Base-by-base conservation (phyloP, 164 flowering plant species). In the Kingdonia uniflora region DNA sequence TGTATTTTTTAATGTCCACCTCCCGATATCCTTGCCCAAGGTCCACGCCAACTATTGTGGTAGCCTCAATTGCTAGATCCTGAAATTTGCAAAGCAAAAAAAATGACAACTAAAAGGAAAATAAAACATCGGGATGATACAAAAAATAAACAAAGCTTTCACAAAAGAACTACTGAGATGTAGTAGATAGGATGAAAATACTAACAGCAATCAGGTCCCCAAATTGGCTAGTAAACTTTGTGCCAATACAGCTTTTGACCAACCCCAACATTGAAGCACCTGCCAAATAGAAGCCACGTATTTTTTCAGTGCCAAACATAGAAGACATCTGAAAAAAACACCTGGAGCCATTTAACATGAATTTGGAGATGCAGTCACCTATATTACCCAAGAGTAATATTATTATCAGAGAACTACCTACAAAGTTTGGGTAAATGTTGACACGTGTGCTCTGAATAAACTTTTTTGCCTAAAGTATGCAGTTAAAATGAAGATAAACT, bases 31-130 rank as follows among this genome's bases (percentile, higher is more conserved):
- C 99, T 66, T 85, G 94, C 20, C 99, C 96, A 52, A 88, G 71
- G 46, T 92, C 96, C 60, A 92, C 94, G 52, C 99, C 95, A 57
- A 84, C 89, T 10, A 60, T 88, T 17, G 79, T 65, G 5, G 96
- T 86, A 25, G 99, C 95, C 75, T 86, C 96, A 66, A 92, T 67
- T 6, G 99, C 99, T 47, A 92, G 58, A 65, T 92, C 91, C 99
- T 92, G 60, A 41, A 64, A 66, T 21, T 49, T 35, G 19, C 35
- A 42, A 64, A 57, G 16, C 11, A 24, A 14, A 42, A 26, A 24
- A 47, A 12, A 45, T n/a, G 11, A 17, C 14, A 17, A 13, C 37
- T 26, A 2, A 21, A 33, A 19, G 38, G 16, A 19, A 19, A 20
- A 38, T 19, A 29, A 16, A 38, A 14, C 16, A 35, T 37, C 26